Evolutionary conservation across 2,329 filamentous ascomycete genomes (phyloP).

Genomic region (Didymellaceae sp.): DNA sequence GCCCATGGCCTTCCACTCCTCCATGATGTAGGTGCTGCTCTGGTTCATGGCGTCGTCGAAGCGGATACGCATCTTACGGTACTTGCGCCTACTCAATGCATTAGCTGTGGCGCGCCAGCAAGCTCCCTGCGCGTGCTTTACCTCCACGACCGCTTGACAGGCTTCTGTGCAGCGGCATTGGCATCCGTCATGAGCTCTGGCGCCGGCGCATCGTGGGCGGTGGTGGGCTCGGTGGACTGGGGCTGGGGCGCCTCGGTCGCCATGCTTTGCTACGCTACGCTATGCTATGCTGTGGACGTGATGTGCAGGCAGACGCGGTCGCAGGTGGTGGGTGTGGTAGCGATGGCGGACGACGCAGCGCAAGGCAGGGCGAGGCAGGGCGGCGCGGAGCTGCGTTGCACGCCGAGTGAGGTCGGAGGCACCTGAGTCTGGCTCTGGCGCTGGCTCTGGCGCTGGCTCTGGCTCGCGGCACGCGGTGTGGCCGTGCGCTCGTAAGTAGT

Average conservation of each 20-base stretch:
- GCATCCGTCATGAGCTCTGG: constrained; percentile 9
- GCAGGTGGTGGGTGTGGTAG: background rate
- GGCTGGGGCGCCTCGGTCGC: constrained; percentile 32
- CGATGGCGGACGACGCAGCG: too few relatives aligned
- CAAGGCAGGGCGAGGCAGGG: too few relatives aligned
- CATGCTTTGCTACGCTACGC: constrained; percentile 39
- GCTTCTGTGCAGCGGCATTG: constrained; percentile 35
- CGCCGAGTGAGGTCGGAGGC: constrained; percentile 3
- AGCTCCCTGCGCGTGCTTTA: constrained; percentile 22
- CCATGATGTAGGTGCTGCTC: constrained; percentile 80
- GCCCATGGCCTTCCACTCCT: constrained; percentile 80
- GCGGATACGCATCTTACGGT: constrained; percentile 82
- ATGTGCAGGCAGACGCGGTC: too few relatives aligned
- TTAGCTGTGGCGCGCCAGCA: background rate
- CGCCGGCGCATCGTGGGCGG: constrained; percentile 13
- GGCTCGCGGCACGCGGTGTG: background rate
- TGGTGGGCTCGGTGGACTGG: constrained; percentile 13
- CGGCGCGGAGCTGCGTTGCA: background rate
- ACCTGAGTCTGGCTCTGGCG: too few relatives aligned
- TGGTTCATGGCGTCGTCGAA: constrained; percentile 81
- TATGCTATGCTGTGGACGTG: too few relatives aligned
- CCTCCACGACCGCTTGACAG: constrained; percentile 49
- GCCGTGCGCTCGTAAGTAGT: constrained; percentile 6
- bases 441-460: too few relatives aligned
- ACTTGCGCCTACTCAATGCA: constrained; percentile 75